Base-by-base conservation (phyloP, 2,329 filamentous ascomycete genomes). In the Colletotrichum agaves region DNA sequence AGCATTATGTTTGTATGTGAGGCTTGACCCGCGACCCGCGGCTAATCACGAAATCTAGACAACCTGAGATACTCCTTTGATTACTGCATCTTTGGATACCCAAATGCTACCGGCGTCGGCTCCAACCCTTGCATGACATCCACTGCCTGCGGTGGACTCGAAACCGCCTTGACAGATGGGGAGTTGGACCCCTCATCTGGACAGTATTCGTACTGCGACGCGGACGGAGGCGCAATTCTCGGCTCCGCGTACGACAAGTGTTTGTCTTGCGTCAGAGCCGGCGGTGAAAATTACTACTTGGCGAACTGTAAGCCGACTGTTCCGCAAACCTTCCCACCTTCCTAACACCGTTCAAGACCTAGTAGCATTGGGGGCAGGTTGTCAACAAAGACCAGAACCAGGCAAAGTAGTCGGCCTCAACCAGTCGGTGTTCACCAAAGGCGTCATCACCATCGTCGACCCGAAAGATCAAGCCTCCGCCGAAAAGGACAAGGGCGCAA, bases 41-140 rank as follows among this genome's bases (percentile, higher is more conserved):
- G 15, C 56, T 63, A 3, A 69, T 12, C n/a, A 4, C 39, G 15
- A 2, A 75, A 60, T 44, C 6, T 19, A 87, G 85, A 88, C 70
- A 88, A 88, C 70, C 73, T 87, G 47, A 79, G 85, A 69, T 87
- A 85, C 73, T 78, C 82, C 12, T 79, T 87, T 49, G 80, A 83
- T 62, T 83, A 83, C 68, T 88, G 86, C 72, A 71, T 88, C 52
- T 85, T 86, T 71, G 83, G 81, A 10, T 85, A 80, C 63, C 84
- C 83, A 13, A 83, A 87, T 69, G 83, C 79, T 46, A 81, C 81
- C 0, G 78, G 74, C 17, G 74, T 82, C 10, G 78, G 77, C 8
- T 82, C 82, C 1, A 82, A 78, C 12, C 85, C 85, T 1, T 88
- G 86, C 74, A 78, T 81, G 43, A 87, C 84, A 0, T 80, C 80